Base-by-base conservation (phyloP, 2,329 filamentous ascomycete species). In the Nakataea oryzae region DNA sequence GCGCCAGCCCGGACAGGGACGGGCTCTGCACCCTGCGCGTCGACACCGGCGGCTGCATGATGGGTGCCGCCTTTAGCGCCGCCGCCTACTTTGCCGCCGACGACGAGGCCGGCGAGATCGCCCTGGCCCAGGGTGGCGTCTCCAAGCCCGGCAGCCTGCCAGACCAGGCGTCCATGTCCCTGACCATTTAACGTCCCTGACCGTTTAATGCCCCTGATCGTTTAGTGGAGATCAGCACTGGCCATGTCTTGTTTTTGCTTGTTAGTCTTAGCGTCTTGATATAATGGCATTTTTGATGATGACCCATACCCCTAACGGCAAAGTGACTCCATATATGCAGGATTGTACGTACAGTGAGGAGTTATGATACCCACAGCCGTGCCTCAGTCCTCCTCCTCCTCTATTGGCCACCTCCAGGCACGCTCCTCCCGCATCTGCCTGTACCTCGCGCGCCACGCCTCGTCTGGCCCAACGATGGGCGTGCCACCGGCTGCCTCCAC, bases 41-140 rank as follows among this genome's bases (percentile, higher is more conserved):
- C n/a, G 65, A 69, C 30, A 57, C 64, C 24, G 64, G 66, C 5
- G 66, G 65, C 1, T 75, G 73, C 61, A 64, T 66, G 1, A 67
- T 74, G 9, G 71, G 68, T 17, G 69, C 71, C 9, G 69, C 73
- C 0, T 75, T 75, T 63, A 65, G 67, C 26, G 69, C 68, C 0
- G 69, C 65, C 1, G 67, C 68, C 5, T 73, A 73, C 66, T 68
- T 73, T 27, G 71, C 71, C 9, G 68, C 71, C 54, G 69, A 74
- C 61, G 73, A 75, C 58, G 68, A 67, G 59, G 62, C 66, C 14
- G 64, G 63, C 28, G 66, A 71, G 61, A 65, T 74, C 57, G 70
- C 69, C 1, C 63, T 74, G 34, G 73, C 72, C 4, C 70, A 74
- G 64, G 72, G 72, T 12, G 73, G 69, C 6, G 66, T 74, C 14